These are phyloP conservation scores for Aspergillus wentii DNA, from an alignment of 495 filamentous ascomycete genomes.

Conservation along the genomic window DNA sequence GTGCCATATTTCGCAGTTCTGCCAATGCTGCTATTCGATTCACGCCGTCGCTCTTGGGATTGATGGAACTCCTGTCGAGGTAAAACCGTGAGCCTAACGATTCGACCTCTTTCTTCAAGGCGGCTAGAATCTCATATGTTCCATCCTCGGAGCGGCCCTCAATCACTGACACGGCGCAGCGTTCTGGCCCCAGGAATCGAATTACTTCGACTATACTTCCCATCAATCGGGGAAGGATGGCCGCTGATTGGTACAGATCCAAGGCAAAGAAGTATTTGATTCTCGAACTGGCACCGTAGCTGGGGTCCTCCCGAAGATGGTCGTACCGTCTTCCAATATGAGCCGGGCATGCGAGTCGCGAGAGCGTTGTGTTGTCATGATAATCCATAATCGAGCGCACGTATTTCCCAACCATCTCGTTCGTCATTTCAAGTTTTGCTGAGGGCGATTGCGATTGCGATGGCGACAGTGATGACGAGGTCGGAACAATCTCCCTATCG, in stretches of 20 bases:
- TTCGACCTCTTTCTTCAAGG: slow-evolving; percentile 26
- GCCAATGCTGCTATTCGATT: slow-evolving; percentile 38
- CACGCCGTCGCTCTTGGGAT: slow-evolving; percentile 19
- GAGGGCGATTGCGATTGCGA: no score
- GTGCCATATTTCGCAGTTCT: slow-evolving; percentile 38
- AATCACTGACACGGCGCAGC: slow-evolving; percentile 46
- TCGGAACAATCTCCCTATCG: no score
- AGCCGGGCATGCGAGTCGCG: slow-evolving; percentile 8
- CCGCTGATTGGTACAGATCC: slow-evolving; percentile 34
- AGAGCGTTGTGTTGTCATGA: no score
- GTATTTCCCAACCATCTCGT: no score
- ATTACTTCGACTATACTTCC: slow-evolving; percentile 40
- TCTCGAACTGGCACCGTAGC: background rate
- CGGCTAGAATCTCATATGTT: slow-evolving; percentile 41
- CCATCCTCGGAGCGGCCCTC: slow-evolving; percentile 47
- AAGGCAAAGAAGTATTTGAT: slow-evolving; percentile 46
- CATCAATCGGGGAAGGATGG: slow-evolving; percentile 42
- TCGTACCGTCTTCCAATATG: slow-evolving; percentile 15
- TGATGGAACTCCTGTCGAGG: slow-evolving; percentile 29
- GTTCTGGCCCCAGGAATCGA: slow-evolving; percentile 38
- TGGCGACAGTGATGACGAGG: no score
- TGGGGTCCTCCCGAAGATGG: slow-evolving; percentile 8
- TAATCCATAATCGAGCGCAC: no score
- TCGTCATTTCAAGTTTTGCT: no score
- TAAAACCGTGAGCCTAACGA: slow-evolving; percentile 26